phyloP scores from a whole-genome alignment of 192 early-diverging fungal genomes.

The Cladochytrium replicatum region DNA sequence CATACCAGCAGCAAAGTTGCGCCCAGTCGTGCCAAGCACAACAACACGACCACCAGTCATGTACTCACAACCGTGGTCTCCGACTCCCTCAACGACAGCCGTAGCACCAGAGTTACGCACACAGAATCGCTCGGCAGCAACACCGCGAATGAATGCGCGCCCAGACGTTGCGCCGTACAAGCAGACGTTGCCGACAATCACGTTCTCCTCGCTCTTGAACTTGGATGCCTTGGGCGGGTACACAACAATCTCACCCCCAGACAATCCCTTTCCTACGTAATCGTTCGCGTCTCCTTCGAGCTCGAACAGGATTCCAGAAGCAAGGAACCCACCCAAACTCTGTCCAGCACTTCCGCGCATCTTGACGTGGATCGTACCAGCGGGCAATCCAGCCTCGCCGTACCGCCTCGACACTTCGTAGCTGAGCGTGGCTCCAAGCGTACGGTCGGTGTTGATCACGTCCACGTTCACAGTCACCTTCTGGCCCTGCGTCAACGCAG shows the following conservation, averaged over 20 bases:
- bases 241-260: conserved; percentile 80
- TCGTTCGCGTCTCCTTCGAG: conserved; percentile 98
- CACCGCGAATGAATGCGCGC: conserved; percentile 80
- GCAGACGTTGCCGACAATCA: conserved; percentile 95
- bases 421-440: conserved; percentile 83
- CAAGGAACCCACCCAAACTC: conserved; percentile 90
- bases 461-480: conserved; percentile 48
- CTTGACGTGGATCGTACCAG: conserved; percentile 76
- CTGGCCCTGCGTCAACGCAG: conserved; percentile 49
- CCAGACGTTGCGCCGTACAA: conserved; percentile 94
- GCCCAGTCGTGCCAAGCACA: conserved; percentile 77
- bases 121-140: conserved; percentile 95
- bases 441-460: conserved; percentile 91
- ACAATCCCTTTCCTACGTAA: conserved; percentile 98
- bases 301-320: conserved; percentile 77
- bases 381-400: conserved; percentile 75
- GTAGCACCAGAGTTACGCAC: conserved; percentile 97
- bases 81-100: conserved; percentile 91
- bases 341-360: conserved; percentile 91
- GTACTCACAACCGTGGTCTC: conserved; percentile 99
- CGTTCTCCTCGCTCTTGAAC: conserved; percentile 79
- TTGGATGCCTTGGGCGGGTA: conserved; percentile 74
- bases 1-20: conserved; percentile 99
- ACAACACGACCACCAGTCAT: conserved; percentile 96
- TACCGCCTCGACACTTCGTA: conserved; percentile 73